Base-by-base conservation (phyloP, 2,329 filamentous ascomycete genomes). In the Aureobasidium leucospermi region DNA sequence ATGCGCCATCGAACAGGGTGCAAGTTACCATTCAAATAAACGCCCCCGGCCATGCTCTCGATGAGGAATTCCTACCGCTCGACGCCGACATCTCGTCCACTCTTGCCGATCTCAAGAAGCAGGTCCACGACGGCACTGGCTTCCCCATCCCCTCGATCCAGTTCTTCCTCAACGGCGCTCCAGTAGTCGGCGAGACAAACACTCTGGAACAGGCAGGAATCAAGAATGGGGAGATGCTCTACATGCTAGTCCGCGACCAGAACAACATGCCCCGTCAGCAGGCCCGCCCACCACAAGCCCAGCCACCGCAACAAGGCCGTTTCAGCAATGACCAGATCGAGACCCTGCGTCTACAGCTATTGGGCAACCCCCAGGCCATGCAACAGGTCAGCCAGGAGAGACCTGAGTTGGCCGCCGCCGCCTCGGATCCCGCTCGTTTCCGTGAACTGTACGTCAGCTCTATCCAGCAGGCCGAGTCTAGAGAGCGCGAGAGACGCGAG, bases 151-250 rank as follows among this genome's bases (percentile, higher is more conserved):
- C 80, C 46, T 81, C 87, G 48, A 91, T 96, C 73, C 86, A 90
- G 70, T 86, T 97, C 70, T 95, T 94, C 75, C 88, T 93, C 76
- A 95, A 96, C 72, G 94, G 93, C 65, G 83, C 85, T 65, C 83
- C 92, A 43, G 84, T 99, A 59, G 81, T 79, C 65, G 86, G 91
- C 74, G 87, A 92, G 67, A 75, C 81, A 61, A 88, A 91, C 73
- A 96, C 91, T 3, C 82, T 99, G 69, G 84, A 91, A 65, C 82
- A 93, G 67, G 82, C 92, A 34, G 83, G 87, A 43, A 88, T 99
- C 67, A 83, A 80, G 51, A 90, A 97, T 75, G 90, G 90, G 59
- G 94, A 96, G 69, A 92, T 99, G 89, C 78, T 99, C 64, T 90
- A 89, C 32, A 82, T 97, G 66, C 88, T 96, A 70, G 87, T 96